A percentile compares a stretch with the other conserved stretches of the same genome.
Evolutionary conservation across 2,329 filamentous ascomycete species (phyloP).

Genomic region (Talaromyces sp.): DNA sequence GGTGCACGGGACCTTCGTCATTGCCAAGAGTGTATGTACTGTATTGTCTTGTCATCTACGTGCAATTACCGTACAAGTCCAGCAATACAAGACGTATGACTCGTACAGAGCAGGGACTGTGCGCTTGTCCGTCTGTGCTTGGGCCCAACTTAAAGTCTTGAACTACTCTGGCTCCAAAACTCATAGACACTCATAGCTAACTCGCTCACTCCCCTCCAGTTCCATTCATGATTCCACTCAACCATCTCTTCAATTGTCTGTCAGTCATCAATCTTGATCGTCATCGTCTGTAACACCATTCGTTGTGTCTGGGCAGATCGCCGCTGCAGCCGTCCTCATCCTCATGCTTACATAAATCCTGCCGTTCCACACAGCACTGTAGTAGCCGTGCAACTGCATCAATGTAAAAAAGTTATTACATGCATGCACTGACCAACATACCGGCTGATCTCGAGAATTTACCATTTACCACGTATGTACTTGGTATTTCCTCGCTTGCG

Average conservation of each 20-base stretch:
- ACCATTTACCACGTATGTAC: not conserved
- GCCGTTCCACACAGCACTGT: not conserved
- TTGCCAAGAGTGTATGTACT: not conserved
- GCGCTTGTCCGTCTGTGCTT: slow-evolving; percentile 5
- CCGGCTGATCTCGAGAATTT: not conserved
- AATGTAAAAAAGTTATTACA: not conserved
- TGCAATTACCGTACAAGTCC: too few species aligned
- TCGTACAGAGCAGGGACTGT: not conserved
- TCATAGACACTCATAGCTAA: too few species aligned
- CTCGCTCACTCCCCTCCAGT: slow-evolving; percentile 1
- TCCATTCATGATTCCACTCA: not conserved
- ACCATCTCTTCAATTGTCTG: too few species aligned
- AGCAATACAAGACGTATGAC: too few species aligned
- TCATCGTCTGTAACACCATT: not conserved
- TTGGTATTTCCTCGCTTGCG: not conserved
- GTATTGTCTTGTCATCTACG: not conserved
- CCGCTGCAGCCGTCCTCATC: not conserved
- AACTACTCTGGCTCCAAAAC: too few species aligned
- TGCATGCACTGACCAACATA: not conserved
- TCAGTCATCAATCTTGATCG: not conserved
- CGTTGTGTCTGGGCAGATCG: not conserved
- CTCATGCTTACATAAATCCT: not conserved
- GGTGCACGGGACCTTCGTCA: slow-evolving; percentile 8
- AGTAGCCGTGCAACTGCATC: not conserved
- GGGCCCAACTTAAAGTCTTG: not conserved